These are phyloP conservation scores for Cotoneaster glaucophyllus DNA, from an alignment of 306 rosid genomes.

Conservation along the genomic window DNA sequence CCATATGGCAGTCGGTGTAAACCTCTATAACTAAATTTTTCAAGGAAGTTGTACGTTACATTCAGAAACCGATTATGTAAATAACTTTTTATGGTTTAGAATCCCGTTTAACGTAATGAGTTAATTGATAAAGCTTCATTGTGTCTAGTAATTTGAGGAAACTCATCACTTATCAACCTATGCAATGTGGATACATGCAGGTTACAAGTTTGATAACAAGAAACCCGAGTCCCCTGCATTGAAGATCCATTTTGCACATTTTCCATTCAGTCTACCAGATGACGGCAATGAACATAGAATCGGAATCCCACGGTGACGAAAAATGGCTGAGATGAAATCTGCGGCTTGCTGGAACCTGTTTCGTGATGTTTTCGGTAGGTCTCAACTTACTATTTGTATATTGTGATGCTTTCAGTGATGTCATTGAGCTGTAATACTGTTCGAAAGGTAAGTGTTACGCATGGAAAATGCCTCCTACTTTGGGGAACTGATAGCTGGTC, in stretches of 20 bases:
- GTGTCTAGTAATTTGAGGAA: not conserved
- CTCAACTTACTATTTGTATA: not conserved
- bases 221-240: constrained; percentile 45
- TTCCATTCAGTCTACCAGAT: constrained; percentile 59
- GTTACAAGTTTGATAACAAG: constrained; percentile 76
- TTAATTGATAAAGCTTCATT: not conserved
- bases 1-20: not conserved
- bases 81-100: not conserved
- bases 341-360: not conserved
- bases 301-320: constrained; percentile 20
- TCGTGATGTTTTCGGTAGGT: not conserved
- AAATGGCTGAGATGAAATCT: constrained; percentile 13
- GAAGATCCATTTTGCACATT: constrained; percentile 71
- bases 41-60: not conserved
- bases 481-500: not conserved
- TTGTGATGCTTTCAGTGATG: not conserved
- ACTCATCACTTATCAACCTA: not conserved
- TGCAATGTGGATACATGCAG: constrained; percentile 37
- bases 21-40: not conserved
- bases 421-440: too few relatives aligned
- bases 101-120: not conserved
- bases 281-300: constrained; percentile 27
- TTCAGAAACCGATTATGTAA: not conserved
- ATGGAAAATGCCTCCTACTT: not conserved
- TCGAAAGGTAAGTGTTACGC: not conserved